These are phyloP conservation scores for Senna siamea DNA, from an alignment of 306 rosid species.

Conservation along the genomic window DNA sequence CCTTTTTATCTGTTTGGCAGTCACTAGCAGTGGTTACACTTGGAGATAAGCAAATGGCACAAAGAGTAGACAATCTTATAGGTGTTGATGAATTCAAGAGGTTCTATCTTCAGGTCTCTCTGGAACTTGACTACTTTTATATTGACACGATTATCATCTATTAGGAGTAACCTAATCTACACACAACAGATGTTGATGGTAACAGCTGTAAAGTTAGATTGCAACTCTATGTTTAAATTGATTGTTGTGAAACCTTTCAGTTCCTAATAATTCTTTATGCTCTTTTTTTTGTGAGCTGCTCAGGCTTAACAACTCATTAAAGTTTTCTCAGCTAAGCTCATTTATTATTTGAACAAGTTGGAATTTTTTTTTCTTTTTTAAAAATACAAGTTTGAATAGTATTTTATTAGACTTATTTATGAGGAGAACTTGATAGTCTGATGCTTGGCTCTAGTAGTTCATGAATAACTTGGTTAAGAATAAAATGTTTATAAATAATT, in stretches of 20 bases:
- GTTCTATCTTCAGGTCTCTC: conserved; percentile 92
- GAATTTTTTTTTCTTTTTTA: too few species aligned
- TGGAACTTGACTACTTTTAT: conserved; percentile 31
- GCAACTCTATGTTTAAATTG: not conserved
- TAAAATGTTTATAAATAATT: too few species aligned
- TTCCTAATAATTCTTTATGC: not conserved
- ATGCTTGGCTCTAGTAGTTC: not conserved
- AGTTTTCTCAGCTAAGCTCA: not conserved
- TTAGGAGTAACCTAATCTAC: conserved; percentile 24
- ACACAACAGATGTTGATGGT: not conserved
- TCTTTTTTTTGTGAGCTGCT: not conserved
- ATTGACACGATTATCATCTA: conserved; percentile 21
- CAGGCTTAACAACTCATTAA: not conserved
- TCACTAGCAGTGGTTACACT: conserved; percentile 90
- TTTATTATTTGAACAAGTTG: not conserved
- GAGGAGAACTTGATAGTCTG: not conserved
- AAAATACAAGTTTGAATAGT: not conserved
- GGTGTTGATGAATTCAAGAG: conserved; percentile 81
- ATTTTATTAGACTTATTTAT: not conserved
- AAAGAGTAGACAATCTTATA: conserved; percentile 85
- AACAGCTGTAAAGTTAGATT: not conserved
- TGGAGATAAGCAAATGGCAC: conserved; percentile 97
- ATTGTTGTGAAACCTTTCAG: not conserved
- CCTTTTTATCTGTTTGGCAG: conserved; percentile 53
- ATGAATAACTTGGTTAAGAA: not conserved